Conservation (phyloP, 2,329 filamentous ascomycete species). For the Mycocentrospora acerina region DNA sequence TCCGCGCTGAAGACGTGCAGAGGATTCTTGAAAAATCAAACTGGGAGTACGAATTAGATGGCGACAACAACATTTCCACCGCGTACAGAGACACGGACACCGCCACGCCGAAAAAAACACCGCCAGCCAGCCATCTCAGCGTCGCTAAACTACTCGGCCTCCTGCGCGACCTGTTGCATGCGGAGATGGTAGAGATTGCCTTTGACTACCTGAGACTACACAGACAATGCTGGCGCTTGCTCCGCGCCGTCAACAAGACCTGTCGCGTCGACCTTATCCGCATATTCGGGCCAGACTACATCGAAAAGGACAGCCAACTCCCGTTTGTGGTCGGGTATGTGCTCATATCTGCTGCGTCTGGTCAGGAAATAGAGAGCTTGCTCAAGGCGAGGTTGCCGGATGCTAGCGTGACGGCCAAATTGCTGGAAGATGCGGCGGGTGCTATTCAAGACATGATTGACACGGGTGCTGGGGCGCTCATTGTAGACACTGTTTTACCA, state of each 20-base stretch:
- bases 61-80: conserved; percentile 10
- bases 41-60: conserved; percentile 21
- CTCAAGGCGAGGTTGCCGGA: conserved; percentile 9
- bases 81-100: conserved; percentile 7
- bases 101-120: not conserved
- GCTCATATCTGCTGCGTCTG: conserved; percentile 33
- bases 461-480: too few species aligned
- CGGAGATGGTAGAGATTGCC: conserved; percentile 40
- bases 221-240: conserved; percentile 43
- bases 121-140: conserved; percentile 4
- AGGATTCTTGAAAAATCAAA: conserved; percentile 38
- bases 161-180: conserved; percentile 39
- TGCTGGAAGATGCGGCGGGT: too few species aligned
- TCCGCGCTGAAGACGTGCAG: conserved; percentile 40
- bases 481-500: too few species aligned
- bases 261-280: conserved; percentile 35
- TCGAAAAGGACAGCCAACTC: conserved; percentile 44
- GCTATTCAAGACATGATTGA: too few species aligned
- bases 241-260: conserved; percentile 35
- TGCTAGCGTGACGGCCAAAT: too few species aligned
- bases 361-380: conserved; percentile 6
- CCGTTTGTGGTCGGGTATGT: conserved; percentile 47
- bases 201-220: conserved; percentile 50
- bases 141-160: conserved; percentile 7
- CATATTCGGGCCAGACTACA: conserved; percentile 40